Percentiles rank a stretch among this genome's conserved stretches.
phyloP scores from a whole-genome alignment of 768 basidiomycete species.

The Brasilioporus rufonigricans region DNA sequence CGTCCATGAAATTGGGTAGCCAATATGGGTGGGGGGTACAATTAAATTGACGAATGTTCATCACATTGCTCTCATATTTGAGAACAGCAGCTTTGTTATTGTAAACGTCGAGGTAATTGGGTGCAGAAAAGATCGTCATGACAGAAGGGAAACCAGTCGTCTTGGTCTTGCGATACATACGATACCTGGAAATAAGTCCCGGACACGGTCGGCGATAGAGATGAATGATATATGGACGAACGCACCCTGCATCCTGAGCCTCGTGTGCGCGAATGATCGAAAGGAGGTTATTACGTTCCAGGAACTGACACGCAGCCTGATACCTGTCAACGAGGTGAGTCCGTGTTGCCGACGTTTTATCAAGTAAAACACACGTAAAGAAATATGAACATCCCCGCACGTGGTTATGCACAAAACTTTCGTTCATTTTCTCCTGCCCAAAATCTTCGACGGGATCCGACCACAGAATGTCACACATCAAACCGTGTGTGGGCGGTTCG shows the following conservation, averaged over 20 bases:
- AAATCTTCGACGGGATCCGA: constrained; percentile 98
- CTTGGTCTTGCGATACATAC: constrained; percentile 99
- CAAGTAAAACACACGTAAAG: constrained; percentile 58
- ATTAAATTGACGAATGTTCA: constrained; percentile 98
- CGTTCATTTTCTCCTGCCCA: constrained; percentile 87
- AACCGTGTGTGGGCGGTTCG: constrained; percentile 93
- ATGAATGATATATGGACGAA: neutral
- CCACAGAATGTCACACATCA: constrained; percentile 99
- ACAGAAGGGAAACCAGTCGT: constrained; percentile 98
- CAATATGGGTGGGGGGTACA: constrained; percentile 95
- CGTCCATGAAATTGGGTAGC: constrained; percentile 99
- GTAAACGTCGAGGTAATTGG: constrained; percentile 97
- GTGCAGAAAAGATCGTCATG: constrained; percentile 99
- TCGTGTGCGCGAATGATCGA: constrained; percentile 98
- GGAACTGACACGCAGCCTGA: constrained; percentile 94
- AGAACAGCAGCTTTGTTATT: constrained; percentile 99
- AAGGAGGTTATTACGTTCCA: constrained; percentile 94
- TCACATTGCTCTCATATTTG: constrained; percentile 98
- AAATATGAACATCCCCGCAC: constrained; percentile 97
- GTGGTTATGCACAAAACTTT: constrained; percentile 93
- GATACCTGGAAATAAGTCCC: constrained; percentile 54
- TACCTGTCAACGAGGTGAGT: constrained; percentile 53
- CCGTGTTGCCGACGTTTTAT: neutral
- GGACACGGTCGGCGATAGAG: neutral
- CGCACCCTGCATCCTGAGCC: constrained; percentile 96